Evolutionary conservation across 148 eudicot species (phyloP).

Genomic region (Suaeda aralocaspica): DNA sequence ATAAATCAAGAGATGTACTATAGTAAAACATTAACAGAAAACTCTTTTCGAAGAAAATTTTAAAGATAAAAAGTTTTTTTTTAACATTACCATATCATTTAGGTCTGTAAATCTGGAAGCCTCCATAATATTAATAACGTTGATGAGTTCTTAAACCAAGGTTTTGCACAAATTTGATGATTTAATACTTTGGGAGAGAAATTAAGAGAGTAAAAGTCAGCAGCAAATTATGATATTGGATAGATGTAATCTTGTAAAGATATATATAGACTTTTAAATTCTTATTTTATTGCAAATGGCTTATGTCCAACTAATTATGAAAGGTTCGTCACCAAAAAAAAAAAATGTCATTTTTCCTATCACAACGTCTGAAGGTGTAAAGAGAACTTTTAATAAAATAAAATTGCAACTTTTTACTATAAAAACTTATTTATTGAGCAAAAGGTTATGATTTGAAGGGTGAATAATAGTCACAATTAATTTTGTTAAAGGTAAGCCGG

Average conservation of each 20-base stretch:
- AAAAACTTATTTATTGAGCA: no score
- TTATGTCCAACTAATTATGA: no score
- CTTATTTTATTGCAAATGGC: no score
- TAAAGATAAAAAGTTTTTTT: background rate
- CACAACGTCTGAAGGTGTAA: no score
- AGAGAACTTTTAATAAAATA: no score
- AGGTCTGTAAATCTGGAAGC: background rate
- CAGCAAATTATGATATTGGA: background rate
- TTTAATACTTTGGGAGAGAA: background rate
- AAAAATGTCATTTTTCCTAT: no score
- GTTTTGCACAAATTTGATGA: background rate
- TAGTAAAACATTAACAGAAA: background rate
- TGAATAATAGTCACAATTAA: no score
- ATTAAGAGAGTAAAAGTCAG: background rate
- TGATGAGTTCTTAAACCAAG: background rate
- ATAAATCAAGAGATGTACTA: background rate
- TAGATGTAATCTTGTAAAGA: background rate
- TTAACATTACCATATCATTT: conserved; percentile 4
- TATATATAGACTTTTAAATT: background rate
- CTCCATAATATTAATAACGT: background rate
- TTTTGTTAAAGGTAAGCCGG: no score
- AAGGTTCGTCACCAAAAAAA: no score
- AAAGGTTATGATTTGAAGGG: no score
- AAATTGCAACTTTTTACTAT: no score
- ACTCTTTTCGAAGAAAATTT: no score